Percentiles rank a stretch among this genome's conserved stretches.
These are phyloP conservation scores for Blattamonas nauphoetae DNA, from an alignment of 78 protist species.

Conservation along the genomic window DNA sequence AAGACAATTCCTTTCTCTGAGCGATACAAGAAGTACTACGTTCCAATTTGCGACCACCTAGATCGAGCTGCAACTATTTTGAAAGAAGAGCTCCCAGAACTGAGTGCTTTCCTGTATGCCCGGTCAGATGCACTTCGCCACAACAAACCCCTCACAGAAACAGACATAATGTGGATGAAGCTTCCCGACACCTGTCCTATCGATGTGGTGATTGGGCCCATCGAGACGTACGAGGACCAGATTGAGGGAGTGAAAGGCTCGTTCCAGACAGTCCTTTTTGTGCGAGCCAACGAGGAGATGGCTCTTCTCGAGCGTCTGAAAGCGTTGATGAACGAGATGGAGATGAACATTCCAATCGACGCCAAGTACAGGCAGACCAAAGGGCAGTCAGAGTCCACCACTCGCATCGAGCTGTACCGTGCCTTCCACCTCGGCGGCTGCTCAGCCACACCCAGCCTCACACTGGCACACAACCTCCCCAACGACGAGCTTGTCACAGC, in stretches of 20 bases:
- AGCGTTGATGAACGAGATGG: neutral
- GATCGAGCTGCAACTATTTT: neutral
- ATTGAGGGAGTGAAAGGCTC: neutral
- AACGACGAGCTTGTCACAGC: conserved; percentile 30
- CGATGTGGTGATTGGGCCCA: neutral
- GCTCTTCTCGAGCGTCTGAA: neutral
- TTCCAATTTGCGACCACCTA: neutral
- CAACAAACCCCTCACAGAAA: neutral
- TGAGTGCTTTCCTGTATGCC: neutral
- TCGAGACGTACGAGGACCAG: neutral
- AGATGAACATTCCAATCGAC: neutral
- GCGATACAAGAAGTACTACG: neutral
- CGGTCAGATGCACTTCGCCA: neutral
- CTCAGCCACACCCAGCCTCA: neutral
- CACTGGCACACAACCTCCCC: conserved; percentile 29
- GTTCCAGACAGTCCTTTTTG: neutral
- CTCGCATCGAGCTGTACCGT: neutral
- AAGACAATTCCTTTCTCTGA: neutral
- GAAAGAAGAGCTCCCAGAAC: neutral
- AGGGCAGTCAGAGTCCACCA: neutral
- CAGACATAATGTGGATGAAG: neutral
- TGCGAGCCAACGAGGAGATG: neutral
- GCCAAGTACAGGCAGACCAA: neutral
- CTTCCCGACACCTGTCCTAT: neutral
- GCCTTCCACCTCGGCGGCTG: neutral